Base-by-base conservation (phyloP, 768 basidiomycete genomes). In the Serendipita sp. region DNA sequence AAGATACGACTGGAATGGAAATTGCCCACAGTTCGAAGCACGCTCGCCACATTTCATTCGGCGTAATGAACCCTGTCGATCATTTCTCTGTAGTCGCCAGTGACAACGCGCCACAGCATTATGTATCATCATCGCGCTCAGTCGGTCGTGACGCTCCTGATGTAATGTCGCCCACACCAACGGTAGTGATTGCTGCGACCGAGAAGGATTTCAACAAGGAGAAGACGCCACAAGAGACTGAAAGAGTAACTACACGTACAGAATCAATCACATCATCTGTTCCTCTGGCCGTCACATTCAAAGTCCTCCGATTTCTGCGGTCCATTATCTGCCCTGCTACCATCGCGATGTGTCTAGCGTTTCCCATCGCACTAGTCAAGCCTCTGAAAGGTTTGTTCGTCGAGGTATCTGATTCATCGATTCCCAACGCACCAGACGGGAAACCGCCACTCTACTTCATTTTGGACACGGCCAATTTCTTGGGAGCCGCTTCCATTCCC, bases 371-470 rank as follows among this genome's bases (percentile, higher is more conserved):
- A 1, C 72, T 86, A 22, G 69, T 84, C 1, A 77, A 78, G 1
- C 72, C 74, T 7, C 75, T 86, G 63, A 85, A 86, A 65, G 82
- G 78, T 0, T 74, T 87, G 2, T 86, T 87, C 65, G 73, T 83
- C 1, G 60, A 72, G 2, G 74, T 82, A 2, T 71, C 76, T 1
- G 75, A 75, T 1, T 72, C 74, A 0, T 65, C 72, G 38, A 81
- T 79, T 61, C 76, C 77, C 2, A 48, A 73, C 24, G 82, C 82
- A 0, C 85, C 85, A 0, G 85, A 87, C 65, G 84, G 84, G 0
- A 75, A 79, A 64, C 84, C 86, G 1, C 85, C 85, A 0, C 79
- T 87, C 17, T 77, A 81, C 0, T 78, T 87, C 65, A 45, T 87
- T 41, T 67, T 83, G 62, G 81, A 84, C 62, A 78, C 81, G 0